phyloP scores from a whole-genome alignment of 306 rosid species.

The Sindora glabra region DNA sequence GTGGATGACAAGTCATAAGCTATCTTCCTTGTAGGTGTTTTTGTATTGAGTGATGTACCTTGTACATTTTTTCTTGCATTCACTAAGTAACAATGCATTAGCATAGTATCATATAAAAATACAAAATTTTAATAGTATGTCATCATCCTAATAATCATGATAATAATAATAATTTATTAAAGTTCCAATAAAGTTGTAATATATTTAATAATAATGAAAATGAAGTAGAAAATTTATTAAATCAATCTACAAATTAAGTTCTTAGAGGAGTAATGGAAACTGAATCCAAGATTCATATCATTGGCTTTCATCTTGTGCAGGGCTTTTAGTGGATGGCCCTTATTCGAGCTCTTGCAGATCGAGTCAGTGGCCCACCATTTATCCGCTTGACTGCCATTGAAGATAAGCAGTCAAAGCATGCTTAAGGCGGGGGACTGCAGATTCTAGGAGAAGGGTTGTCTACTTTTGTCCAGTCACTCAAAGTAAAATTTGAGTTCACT shows the following conservation, averaged over 20 bases:
- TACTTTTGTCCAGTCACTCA: conserved; percentile 26
- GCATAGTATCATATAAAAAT: too few species aligned
- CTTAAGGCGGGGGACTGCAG: conserved; percentile 87
- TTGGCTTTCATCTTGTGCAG: conserved; percentile 94
- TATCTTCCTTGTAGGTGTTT: too few species aligned
- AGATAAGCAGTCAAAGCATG: conserved; percentile 69
- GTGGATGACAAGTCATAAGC: too few species aligned
- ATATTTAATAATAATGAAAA: too few species aligned
- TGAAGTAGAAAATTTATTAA: too few species aligned
- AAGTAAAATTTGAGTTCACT: conserved; percentile 68
- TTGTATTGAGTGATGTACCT: too few species aligned
- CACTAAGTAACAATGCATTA: too few species aligned
- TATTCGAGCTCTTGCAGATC: conserved; percentile 46
- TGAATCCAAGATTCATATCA: conserved; percentile 67
- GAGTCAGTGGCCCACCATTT: conserved; percentile 52
- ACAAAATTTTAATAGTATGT: too few species aligned
- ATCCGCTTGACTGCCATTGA: conserved; percentile 80
- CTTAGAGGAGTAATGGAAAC: conserved; percentile 55
- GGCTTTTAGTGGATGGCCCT: conserved; percentile 70
- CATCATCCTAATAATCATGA: too few species aligned
- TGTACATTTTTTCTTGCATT: too few species aligned
- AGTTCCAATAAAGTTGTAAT: too few species aligned
- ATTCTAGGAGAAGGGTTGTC: conserved; percentile 50
- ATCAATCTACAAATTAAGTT: conserved; percentile 56
- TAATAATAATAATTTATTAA: too few species aligned